phyloP scores from a whole-genome alignment of 2,329 filamentous ascomycete species.

The Scedosporium boydii region DNA sequence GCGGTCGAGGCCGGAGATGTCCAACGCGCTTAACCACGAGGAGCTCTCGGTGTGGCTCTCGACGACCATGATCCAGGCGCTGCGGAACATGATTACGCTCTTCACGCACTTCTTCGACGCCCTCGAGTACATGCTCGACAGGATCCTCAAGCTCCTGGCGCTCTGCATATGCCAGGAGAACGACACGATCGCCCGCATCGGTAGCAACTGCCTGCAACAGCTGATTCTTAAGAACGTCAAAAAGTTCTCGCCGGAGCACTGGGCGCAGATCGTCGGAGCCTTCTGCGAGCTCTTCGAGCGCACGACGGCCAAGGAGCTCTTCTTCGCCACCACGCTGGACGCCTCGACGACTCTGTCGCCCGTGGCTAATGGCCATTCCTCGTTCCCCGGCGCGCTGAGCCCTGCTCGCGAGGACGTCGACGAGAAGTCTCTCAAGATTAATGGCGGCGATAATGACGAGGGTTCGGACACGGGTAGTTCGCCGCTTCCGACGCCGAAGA shows the following conservation, averaged over 20 bases:
- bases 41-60: conserved; percentile 98
- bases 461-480: conserved; percentile 14
- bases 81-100: conserved; percentile 96
- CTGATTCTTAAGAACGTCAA: conserved; percentile 92
- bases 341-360: conserved; percentile 42
- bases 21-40: conserved; percentile 89
- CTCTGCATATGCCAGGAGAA: conserved; percentile 99
- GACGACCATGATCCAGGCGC: conserved; percentile 97
- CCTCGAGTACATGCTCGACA: conserved; percentile 93
- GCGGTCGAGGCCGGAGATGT: conserved; percentile 92
- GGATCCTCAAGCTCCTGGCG: conserved; percentile 89
- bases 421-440: conserved; percentile 52
- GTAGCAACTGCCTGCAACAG: conserved; percentile 95
- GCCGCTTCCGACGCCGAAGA: conserved; percentile 2
- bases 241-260: conserved; percentile 81
- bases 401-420: conserved; percentile 33
- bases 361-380: conserved; percentile 39
- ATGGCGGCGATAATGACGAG: conserved; percentile 36
- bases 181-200: conserved; percentile 94
- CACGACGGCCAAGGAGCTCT: conserved; percentile 90
- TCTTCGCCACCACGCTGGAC: conserved; percentile 64
- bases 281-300: conserved; percentile 94
- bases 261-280: conserved; percentile 87
- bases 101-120: conserved; percentile 98
- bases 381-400: conserved; percentile 34